Base-by-base conservation (phyloP, 495 filamentous ascomycete species). In the Pseudoneurospora amorphoporcata region DNA sequence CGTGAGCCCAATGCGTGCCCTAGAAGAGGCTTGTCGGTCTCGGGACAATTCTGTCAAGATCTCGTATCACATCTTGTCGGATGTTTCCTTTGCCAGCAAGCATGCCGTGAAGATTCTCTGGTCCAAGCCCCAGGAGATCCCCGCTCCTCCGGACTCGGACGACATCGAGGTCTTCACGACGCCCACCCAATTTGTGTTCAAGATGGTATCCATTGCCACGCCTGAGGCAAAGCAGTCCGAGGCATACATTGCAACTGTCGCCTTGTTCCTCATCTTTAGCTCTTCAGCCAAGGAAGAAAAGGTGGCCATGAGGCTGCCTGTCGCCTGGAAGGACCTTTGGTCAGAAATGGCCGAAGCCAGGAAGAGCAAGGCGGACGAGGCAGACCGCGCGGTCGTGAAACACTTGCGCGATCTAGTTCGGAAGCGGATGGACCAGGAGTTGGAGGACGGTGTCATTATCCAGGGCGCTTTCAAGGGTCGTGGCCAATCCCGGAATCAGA, bases 1-100 rank as follows among this genome's bases (percentile, higher is more conserved):
- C 41, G 79, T 95, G 16, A 90, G 81, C 74, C 92, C 93, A 23
- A 86, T 88, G 47, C 85, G 90, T 71, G 86, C 92, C 47, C 81
- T 99, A 17, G 93, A 98, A 76, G 95, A 98, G 81, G 88, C 92
- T 61, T 97, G 94, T 79, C 91, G 90, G 75, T 88, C 93, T 72
- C 90, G 89, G 84, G 94, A 97, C 79, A 83, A 91, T 6, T 82
- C 84, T 8, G 90, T 85, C 23, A 90, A 85, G 75, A 80, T 94
- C 70, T 84, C 83, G 35, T 93, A 88, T 77, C 88, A 87, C 73
- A 79, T 90, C n/a, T 81, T 92, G 37, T 94, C 93, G 5, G 83
- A 87, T 68, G 89, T 88, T 17, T 83, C 89, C 3, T 94, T 93
- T 81, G 90, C 92, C 9, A 90, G 89, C 73, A 88, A 92, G 41